Evolutionary conservation across 139 green algal genomes (phyloP).

Genomic region (Chlamydomonas schloesseri): DNA sequence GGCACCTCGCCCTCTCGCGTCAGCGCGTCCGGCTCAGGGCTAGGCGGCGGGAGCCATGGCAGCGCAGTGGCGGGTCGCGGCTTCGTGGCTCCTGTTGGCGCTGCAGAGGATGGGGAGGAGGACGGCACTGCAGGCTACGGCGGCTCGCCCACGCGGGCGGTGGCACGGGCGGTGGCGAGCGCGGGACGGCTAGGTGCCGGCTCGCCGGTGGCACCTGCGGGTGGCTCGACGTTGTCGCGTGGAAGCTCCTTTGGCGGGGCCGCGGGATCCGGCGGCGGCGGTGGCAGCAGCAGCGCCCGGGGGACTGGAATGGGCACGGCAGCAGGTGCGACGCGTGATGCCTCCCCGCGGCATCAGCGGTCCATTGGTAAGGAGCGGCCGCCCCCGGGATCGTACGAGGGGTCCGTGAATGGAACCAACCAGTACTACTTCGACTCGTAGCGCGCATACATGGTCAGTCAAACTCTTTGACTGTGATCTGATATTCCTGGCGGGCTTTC

Average conservation of each 20-base stretch:
- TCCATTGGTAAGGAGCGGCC: neutral
- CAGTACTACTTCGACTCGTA: neutral
- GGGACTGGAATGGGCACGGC: too few species aligned
- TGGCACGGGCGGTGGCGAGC: too few species aligned
- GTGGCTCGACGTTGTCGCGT: neutral
- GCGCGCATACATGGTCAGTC: too few species aligned
- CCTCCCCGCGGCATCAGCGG: neutral
- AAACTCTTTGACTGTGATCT: too few species aligned
- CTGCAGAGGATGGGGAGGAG: too few species aligned
- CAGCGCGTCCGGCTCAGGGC: neutral
- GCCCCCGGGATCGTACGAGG: neutral
- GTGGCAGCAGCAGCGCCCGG: too few species aligned
- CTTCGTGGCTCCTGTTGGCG: neutral
- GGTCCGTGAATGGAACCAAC: neutral
- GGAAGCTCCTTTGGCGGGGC: neutral
- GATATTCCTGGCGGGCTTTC: too few species aligned
- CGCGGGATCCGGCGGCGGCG: too few species aligned
- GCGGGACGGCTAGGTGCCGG: neutral
- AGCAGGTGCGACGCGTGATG: too few species aligned
- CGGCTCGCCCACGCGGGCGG: neutral
- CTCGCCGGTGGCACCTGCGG: neutral
- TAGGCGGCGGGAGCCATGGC: too few species aligned
- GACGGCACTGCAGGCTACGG: neutral
- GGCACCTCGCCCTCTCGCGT: too few species aligned
- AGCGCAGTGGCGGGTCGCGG: too few species aligned